Evolutionary conservation across 371 early-diverging fungal species (phyloP), one percentile per base, ranked within the genome.

Genomic region (Actinomortierella wolfii): DNA sequence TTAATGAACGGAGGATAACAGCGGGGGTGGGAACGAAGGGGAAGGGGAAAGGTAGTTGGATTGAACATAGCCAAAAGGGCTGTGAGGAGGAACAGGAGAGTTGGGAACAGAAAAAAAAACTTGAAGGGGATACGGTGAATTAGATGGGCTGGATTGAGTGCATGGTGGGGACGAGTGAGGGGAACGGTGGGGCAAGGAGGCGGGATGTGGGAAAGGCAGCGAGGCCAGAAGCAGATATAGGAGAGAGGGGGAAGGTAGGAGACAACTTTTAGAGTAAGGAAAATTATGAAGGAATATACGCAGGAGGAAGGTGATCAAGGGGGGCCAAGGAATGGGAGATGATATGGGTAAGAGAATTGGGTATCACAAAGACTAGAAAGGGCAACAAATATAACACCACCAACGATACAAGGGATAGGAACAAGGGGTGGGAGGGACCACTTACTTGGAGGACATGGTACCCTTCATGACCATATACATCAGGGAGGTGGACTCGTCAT

Each of bases 381-480:
- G 7, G 41, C 7, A 20, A 45, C 3, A n/a, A 8, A 20, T 5
- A n/a, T 4, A 45, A 20, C 15, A 20, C 15, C 18, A 45, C 18
- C 20, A 20, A 45, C 18, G 20, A n/a, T 4, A 45, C 18, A 20
- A 45, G 45, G 45, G 20, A 20, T n/a, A 17, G 5, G 17, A 45
- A 20, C 15, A 45, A 20, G 20, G 45, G 20, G 20, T 3, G 8
- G 21, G 20, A 8, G 9, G 21, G 47, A 21, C 11, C 21, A 17
- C 21, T 65, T 71, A 77, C 77, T 64, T 77, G 44, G 77, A 75
- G 3, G 75, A 74, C 21, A 75, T 52, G 5, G 62, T 58, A 34
- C 63, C 61, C 52, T 77, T 71, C 76, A 77, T 77, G 17, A 68
- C 70, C 76, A 77, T 77, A 29, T 77, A 77, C 59, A 75, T 77